These are phyloP conservation scores for Ceratobasidium sp. DNA, from an alignment of 1,284 basidiomycete species.

Conservation along the genomic window DNA sequence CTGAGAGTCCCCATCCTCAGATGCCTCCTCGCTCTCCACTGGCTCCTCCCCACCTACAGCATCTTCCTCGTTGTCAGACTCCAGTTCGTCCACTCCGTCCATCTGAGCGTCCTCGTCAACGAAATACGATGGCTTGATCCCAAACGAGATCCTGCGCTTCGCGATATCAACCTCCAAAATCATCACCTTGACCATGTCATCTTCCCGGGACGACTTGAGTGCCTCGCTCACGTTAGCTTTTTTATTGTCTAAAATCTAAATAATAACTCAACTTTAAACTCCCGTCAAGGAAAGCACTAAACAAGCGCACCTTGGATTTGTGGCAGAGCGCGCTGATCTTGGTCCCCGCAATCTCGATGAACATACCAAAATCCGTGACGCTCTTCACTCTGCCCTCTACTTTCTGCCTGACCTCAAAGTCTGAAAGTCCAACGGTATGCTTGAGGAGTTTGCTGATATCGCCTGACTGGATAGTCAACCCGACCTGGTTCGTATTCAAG, in stretches of 20 bases:
- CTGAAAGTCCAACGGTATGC: conserved; percentile 54
- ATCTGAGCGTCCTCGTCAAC: conserved; percentile 60
- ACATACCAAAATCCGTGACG: conserved; percentile 91
- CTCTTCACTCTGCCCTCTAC: conserved; percentile 80
- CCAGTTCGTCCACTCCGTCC: conserved; percentile 57
- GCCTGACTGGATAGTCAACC: conserved; percentile 84
- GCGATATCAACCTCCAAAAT: conserved; percentile 78
- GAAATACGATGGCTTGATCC: conserved; percentile 93
- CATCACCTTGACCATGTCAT: conserved; percentile 86
- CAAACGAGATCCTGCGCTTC: conserved; percentile 86
- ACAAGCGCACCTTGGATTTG: conserved; percentile 81
- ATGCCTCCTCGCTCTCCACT: too few species aligned
- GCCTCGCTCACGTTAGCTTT: conserved; percentile 82
- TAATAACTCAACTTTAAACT: conserved; percentile 47
- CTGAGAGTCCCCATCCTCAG: too few species aligned
- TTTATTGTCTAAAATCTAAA: conserved; percentile 85
- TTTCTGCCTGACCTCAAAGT: conserved; percentile 81
- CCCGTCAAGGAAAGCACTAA: conserved; percentile 39
- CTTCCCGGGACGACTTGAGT: conserved; percentile 85
- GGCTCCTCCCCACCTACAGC: conserved; percentile 51
- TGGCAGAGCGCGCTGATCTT: conserved; percentile 93
- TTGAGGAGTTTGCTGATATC: conserved; percentile 63
- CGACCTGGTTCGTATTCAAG: conserved; percentile 77
- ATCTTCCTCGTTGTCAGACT: conserved; percentile 52
- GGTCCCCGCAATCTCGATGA: conserved; percentile 87